Evolutionary conservation across 1,139 yeast species (phyloP).

Genomic region (Pneumocystis oryctolagi): DNA sequence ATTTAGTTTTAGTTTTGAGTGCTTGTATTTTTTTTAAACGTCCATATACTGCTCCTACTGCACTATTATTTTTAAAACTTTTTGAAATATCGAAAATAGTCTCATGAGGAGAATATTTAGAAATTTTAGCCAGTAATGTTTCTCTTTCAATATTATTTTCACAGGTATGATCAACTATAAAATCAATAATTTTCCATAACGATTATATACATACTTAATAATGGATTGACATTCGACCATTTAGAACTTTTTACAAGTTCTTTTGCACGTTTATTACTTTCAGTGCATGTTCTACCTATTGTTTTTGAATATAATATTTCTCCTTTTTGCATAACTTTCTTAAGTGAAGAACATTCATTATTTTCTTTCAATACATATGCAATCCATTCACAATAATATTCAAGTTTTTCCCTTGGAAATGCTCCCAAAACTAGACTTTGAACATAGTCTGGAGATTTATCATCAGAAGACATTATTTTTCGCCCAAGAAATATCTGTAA

Average conservation of each 20-base stretch:
- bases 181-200: slow-evolving; percentile 1
- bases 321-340: slow-evolving; percentile 68
- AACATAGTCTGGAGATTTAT: slow-evolving; percentile 40
- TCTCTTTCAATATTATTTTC: slow-evolving; percentile 33
- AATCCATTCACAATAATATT: slow-evolving; percentile 56
- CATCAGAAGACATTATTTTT: slow-evolving; percentile 43
- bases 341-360: slow-evolving; percentile 53
- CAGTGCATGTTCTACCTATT: slow-evolving; percentile 71
- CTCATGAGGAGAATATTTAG: slow-evolving; percentile 56
- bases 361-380: slow-evolving; percentile 46
- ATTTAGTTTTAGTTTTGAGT: slow-evolving; percentile 2
- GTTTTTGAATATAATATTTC: slow-evolving; percentile 78
- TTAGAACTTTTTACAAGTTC: slow-evolving; percentile 57
- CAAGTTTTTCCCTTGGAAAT: slow-evolving; percentile 58
- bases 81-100: slow-evolving; percentile 75
- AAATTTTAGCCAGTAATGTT: slow-evolving; percentile 52
- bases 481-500: slow-evolving; percentile 80
- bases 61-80: slow-evolving; percentile 44
- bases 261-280: slow-evolving; percentile 70
- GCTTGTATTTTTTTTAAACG: slow-evolving; percentile 76
- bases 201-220: slow-evolving; percentile 46
- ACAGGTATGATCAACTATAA: slow-evolving; percentile 6
- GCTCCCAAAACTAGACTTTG: slow-evolving; percentile 73
- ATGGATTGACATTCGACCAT: slow-evolving; percentile 79
- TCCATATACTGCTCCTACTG: slow-evolving; percentile 70